These are phyloP conservation scores for Tulasnella sp. DNA, from an alignment of 768 basidiomycete species.

Conservation along the genomic window DNA sequence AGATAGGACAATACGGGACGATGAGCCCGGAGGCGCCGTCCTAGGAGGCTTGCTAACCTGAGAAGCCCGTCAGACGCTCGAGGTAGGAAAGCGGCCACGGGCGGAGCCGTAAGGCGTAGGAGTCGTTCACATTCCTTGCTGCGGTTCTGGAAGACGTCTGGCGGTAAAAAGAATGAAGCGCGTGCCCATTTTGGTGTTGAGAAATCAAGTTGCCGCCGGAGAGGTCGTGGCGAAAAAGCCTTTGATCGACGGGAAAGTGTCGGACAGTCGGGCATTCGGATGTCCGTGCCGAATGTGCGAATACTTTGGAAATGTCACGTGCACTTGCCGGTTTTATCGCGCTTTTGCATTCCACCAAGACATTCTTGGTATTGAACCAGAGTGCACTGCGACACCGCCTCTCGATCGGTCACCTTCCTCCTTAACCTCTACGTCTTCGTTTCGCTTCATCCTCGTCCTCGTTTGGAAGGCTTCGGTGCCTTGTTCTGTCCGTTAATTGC, in stretches of 20 bases:
- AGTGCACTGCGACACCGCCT: neutral
- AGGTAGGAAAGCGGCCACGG: neutral
- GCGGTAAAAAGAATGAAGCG: neutral
- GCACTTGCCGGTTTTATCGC: neutral
- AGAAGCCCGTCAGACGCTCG: neutral
- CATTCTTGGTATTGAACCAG: too few relatives aligned
- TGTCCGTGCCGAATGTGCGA: neutral
- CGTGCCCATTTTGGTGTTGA: neutral
- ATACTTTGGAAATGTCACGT: neutral
- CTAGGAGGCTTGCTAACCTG: neutral
- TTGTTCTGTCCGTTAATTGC: neutral
- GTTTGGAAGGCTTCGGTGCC: neutral
- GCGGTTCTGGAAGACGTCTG: neutral
- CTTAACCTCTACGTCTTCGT: neutral
- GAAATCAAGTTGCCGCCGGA: neutral
- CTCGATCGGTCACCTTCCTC: neutral
- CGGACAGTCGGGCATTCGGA: neutral
- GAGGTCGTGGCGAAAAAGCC: conserved; percentile 14
- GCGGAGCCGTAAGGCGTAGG: neutral
- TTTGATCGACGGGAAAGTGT: neutral
- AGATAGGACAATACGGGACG: neutral
- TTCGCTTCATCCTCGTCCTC: neutral
- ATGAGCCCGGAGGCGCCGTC: neutral
- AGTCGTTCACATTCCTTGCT: neutral
- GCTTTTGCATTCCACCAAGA: too few relatives aligned